A percentile compares a stretch with the other conserved stretches of the same genome.
Evolutionary conservation across 2,329 filamentous ascomycete genomes (phyloP).

Genomic region (Cadophora luteo-olivacea): DNA sequence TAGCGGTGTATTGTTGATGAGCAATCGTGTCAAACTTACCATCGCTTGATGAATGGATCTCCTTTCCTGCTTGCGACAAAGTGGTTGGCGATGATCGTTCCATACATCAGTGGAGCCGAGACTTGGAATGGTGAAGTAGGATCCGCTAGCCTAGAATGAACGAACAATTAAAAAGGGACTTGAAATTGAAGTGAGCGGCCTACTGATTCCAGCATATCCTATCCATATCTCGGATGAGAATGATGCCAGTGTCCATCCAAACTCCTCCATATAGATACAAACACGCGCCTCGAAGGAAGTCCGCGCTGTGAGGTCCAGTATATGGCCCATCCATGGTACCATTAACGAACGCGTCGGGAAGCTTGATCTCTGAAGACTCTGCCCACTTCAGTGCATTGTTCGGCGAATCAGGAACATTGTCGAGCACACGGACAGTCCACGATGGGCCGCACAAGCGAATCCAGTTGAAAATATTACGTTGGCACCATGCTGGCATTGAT

Average conservation of each 20-base stretch:
- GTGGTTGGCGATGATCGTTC: conserved; percentile 47
- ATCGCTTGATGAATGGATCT: conserved; percentile 52
- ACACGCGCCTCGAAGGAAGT: conserved; percentile 53
- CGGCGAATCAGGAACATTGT: conserved; percentile 46
- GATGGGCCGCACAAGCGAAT: conserved; percentile 48
- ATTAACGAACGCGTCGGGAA: conserved; percentile 51
- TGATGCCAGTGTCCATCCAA: conserved; percentile 52
- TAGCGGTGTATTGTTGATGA: too few species aligned
- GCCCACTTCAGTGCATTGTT: conserved; percentile 48
- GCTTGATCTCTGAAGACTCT: conserved; percentile 39
- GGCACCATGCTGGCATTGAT: conserved; percentile 48
- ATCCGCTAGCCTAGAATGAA: too few species aligned
- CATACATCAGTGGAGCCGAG: conserved; percentile 41
- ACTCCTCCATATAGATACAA: conserved; percentile 51
- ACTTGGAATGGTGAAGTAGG: conserved; percentile 47
- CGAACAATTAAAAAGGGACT: too few species aligned
- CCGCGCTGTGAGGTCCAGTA: conserved; percentile 52
- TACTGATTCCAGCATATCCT: conserved; percentile 53
- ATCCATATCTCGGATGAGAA: conserved; percentile 51
- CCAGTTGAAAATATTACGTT: conserved; percentile 51
- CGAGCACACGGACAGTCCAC: conserved; percentile 52
- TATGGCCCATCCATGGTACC: conserved; percentile 52
- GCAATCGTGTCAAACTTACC: too few species aligned
- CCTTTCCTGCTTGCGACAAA: conserved; percentile 52
- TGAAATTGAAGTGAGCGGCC: too few species aligned